Evolutionary conservation across 192 early-diverging fungal genomes (phyloP), one percentile per base, ranked within the genome.

Genomic region (Linnemannia zychae): DNA sequence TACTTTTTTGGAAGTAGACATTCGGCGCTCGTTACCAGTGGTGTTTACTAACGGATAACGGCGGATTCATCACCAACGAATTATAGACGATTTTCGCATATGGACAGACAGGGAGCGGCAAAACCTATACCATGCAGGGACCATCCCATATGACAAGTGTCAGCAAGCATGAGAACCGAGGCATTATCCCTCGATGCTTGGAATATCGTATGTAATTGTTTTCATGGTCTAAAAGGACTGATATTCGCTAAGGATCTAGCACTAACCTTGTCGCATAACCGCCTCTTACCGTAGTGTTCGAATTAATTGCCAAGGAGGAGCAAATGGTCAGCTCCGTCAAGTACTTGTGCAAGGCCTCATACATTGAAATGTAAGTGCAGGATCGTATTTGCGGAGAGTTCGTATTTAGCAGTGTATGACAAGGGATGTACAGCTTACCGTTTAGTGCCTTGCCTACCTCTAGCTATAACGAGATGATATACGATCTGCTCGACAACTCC

Each of bases 391-490:
- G 20, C 7, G 38, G 12, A 15, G 18, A 22, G 24, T 4, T 31
- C 34, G 38, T 16, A 34, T 17, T 22, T 36, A 11, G 18, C 18
- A 69, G 4, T 11, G 15, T 33, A 33, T 57, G 5, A 28, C 16
- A 11, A 75, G 20, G 17, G 7, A 7, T 9, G 4, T 7, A 7
- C 18, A n/a, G 50, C 60, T 49, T 17, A 67, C 31, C 1, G 7
- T 13, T 37, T 75, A 31, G 2, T 50, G 4, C 13, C 4, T 63
- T 22, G 12, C 47, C 7, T 49, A 44, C 1, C 0, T 24, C 31
- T 84, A 85, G 83, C 81, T 98, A 98, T 91, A 97, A 98, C 82
- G 97, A 98, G 86, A 93, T 93, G 68, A 96, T 98, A 71, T 93
- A 93, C 67, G 97, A 98, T 78, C 86, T 98, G 53, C 89, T 98